Evolutionary conservation across 305 asterid species (phyloP).

Genomic region (Solanum hybrid): DNA sequence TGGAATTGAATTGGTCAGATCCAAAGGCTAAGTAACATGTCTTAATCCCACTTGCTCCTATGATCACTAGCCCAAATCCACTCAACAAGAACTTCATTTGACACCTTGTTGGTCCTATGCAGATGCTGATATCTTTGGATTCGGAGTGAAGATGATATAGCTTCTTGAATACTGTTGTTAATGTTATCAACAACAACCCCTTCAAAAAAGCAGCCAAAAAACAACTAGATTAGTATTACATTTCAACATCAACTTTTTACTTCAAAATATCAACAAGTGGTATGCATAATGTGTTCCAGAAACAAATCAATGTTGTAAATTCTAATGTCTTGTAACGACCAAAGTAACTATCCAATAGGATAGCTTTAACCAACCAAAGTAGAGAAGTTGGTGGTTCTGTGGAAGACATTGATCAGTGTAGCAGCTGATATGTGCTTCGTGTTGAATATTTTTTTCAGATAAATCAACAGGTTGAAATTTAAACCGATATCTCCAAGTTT

Average conservation of each 20-base stretch:
- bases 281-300: too few relatives aligned
- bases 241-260: not conserved
- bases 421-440: too few relatives aligned
- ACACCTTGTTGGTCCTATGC: conserved; percentile 35
- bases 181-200: conserved; percentile 28
- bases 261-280: too few relatives aligned
- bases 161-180: conserved; percentile 39
- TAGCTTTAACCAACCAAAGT: too few relatives aligned
- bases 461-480: too few relatives aligned
- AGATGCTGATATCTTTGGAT: conserved; percentile 6
- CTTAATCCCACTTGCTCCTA: conserved; percentile 61
- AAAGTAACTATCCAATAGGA: too few relatives aligned
- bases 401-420: too few relatives aligned
- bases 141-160: conserved; percentile 54
- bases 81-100: conserved; percentile 38
- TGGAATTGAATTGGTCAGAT: conserved; percentile 41
- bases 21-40: conserved; percentile 75
- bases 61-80: conserved; percentile 45
- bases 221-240: not conserved
- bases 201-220: not conserved
- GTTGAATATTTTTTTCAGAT: too few relatives aligned
- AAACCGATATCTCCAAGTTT: too few relatives aligned
- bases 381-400: too few relatives aligned
- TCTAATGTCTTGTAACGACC: too few relatives aligned
- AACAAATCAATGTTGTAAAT: too few relatives aligned